Percentiles rank a stretch among this genome's conserved stretches.
phyloP scores from a whole-genome alignment of 805 yeast genomes.

The Spathaspora gorwiae region DNA sequence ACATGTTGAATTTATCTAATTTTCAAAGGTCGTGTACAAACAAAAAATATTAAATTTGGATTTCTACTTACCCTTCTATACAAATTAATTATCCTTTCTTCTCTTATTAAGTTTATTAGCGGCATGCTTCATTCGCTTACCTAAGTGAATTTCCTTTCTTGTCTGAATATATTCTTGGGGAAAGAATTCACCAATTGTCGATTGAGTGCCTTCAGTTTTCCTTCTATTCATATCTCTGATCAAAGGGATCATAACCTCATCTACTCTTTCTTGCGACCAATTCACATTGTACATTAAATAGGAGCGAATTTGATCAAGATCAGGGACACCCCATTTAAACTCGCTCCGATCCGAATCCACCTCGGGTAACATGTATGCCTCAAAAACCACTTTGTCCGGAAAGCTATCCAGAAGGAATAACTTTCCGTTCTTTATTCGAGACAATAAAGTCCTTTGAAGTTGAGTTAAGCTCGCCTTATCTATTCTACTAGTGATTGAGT shows the following conservation, averaged over 20 bases:
- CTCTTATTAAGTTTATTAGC: conserved; percentile 41
- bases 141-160: conserved; percentile 44
- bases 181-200: conserved; percentile 63
- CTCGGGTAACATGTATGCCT: conserved; percentile 76
- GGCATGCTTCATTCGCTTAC: conserved; percentile 61
- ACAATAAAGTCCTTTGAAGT: conserved; percentile 55
- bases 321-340: conserved; percentile 89
- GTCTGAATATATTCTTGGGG: conserved; percentile 52
- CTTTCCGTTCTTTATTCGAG: conserved; percentile 49
- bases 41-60: not conserved
- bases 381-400: conserved; percentile 64
- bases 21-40: not conserved
- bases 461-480: conserved; percentile 37
- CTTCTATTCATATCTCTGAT: conserved; percentile 72
- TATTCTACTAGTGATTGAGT: conserved; percentile 33
- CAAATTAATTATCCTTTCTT: conserved; percentile 5
- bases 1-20: no score
- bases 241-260: conserved; percentile 81
- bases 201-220: conserved; percentile 50
- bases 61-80: no score
- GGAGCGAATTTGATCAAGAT: conserved; percentile 69
- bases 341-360: conserved; percentile 77
- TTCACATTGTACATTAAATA: conserved; percentile 68
- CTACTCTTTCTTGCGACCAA: conserved; percentile 74
- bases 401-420: conserved; percentile 56